Evolutionary conservation across 257 asterid genomes (phyloP), one percentile per base, ranked within the genome.

Genomic region (Cynanchum wilfordii): DNA sequence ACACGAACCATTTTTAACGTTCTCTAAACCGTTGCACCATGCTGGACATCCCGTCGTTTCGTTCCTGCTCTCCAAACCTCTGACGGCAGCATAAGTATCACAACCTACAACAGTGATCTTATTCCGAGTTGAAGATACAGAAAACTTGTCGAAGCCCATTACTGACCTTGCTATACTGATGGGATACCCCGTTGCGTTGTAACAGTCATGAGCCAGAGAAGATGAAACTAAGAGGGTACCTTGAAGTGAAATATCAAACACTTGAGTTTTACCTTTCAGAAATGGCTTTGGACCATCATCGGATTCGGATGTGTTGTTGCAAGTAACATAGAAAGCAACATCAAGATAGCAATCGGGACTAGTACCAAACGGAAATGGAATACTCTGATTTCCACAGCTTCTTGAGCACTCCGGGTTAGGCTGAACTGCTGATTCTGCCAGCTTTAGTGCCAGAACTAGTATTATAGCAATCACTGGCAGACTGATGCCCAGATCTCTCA

Each of bases 291-390:
- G 66, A 13, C 42, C 66, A 3, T 59, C 11, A 33, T 33, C 38
- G 38, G 38, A 33, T n/a, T n/a, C n/a, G 38, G 16, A 10, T 24
- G 38, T 19, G 17, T 69, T 16, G 24, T 81, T 73, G 83, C 86
- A 81, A 27, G 76, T 60, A 57, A 81, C 72, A 1, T 58, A 51
- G 77, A 84, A 77, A 30, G 74, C 59, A 33, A 50, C 54, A 10
- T 80, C 69, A 22, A 68, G 71, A 68, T 15, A 27, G 54, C 83
- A 80, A 13, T 52, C 60, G 7, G 75, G 30, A 12, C 24, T 76
- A 17, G 69, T 69, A 69, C 77, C 74, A 36, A 75, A 76, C 12
- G 83, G 77, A 59, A 36, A 76, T 49, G 77, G 75, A 74, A 82
- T 69, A 29, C 52, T 76, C 22, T 72, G 69, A 57, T 78, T 59